phyloP scores from a whole-genome alignment of 257 asterid genomes.

The Plantago major region DNA sequence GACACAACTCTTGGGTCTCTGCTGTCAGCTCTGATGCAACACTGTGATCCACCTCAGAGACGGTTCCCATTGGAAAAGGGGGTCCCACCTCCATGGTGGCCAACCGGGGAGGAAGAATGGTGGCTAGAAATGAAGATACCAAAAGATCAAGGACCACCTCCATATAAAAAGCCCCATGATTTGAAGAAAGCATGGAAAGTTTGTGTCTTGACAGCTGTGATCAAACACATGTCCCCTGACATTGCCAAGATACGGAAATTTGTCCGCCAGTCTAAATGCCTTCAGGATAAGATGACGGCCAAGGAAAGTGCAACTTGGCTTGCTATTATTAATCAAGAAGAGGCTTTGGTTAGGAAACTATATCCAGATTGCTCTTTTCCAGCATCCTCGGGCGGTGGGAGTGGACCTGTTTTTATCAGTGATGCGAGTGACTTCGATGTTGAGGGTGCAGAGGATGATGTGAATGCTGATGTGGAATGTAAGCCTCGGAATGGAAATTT shows the following conservation, averaged over 20 bases:
- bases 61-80: conserved; percentile 50
- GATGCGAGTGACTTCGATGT: conserved; percentile 46
- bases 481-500: conserved; percentile 32
- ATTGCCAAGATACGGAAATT: conserved; percentile 43
- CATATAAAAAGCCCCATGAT: conserved; percentile 59
- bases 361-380: conserved; percentile 33
- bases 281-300: conserved; percentile 57
- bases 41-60: conserved; percentile 58
- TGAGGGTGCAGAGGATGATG: conserved; percentile 39
- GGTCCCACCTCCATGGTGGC: conserved; percentile 67
- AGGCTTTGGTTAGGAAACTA: conserved; percentile 31
- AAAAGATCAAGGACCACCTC: conserved; percentile 41
- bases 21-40: conserved; percentile 57
- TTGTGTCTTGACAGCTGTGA: conserved; percentile 42
- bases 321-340: conserved; percentile 49
- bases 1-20: conserved; percentile 55
- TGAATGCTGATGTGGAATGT: conserved; percentile 25
- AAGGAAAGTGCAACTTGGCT: conserved; percentile 61
- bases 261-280: conserved; percentile 42
- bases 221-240: conserved; percentile 51
- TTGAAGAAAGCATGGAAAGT: conserved; percentile 55
- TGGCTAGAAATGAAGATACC: conserved; percentile 40
- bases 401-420: conserved; percentile 26
- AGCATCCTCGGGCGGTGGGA: conserved; percentile 20
- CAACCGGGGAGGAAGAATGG: conserved; percentile 54